phyloP scores from a whole-genome alignment of 106 monocot genomes.

The Gastrodia elata region DNA sequence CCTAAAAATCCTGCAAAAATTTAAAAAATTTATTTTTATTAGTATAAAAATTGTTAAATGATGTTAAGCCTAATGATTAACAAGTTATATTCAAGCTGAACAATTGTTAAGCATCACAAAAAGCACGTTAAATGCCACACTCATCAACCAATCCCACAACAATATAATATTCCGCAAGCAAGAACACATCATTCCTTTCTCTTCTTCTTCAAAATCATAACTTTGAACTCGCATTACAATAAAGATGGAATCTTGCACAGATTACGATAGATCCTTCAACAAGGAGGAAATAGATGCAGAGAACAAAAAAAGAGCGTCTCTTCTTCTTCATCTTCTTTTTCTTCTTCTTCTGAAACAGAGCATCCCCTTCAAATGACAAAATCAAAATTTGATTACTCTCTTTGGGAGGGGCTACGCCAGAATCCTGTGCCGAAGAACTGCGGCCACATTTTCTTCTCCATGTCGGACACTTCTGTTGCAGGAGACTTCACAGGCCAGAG shows the following conservation, averaged over 20 bases:
- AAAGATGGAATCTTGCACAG: constrained; percentile 1
- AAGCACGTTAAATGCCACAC: too few species aligned
- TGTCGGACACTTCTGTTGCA: constrained; percentile 28
- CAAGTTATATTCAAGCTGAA: too few species aligned
- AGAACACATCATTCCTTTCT: background rate
- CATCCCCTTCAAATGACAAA: background rate
- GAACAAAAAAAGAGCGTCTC: background rate
- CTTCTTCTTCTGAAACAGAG: background rate
- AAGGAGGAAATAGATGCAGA: background rate
- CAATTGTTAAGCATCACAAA: too few species aligned
- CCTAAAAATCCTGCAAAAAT: too few species aligned
- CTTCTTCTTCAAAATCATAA: background rate
- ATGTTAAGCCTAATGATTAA: too few species aligned
- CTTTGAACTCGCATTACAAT: background rate
- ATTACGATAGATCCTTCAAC: background rate
- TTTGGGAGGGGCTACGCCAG: constrained; percentile 67
- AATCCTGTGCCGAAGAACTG: constrained; percentile 43
- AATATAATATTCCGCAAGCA: too few species aligned
- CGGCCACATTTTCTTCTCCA: constrained; percentile 57
- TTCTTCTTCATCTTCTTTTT: background rate
- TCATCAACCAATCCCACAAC: background rate
- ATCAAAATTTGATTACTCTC: constrained; percentile 5
- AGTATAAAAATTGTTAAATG: too few species aligned
- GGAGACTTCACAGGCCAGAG: constrained; percentile 11
- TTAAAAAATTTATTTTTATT: too few species aligned